Percentiles rank a stretch among this genome's conserved stretches.
These are phyloP conservation scores for Trametes sp. DNA, from an alignment of 1,284 basidiomycete genomes.

Conservation along the genomic window DNA sequence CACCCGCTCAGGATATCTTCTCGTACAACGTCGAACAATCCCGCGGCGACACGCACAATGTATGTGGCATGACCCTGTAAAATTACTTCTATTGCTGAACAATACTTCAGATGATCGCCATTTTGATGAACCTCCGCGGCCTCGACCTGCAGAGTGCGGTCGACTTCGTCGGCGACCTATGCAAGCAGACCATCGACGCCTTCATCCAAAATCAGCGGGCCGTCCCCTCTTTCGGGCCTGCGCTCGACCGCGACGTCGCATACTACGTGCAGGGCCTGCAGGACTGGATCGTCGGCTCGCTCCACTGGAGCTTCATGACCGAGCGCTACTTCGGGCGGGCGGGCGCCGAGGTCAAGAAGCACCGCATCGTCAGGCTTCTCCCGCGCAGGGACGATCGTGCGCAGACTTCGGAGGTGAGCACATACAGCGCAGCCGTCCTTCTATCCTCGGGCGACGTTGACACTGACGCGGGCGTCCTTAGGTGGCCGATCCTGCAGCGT, in stretches of 20 bases:
- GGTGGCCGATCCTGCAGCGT: not conserved
- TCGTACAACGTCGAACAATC: constrained; percentile 50
- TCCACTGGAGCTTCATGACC: constrained; percentile 49
- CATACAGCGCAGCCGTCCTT: too few relatives aligned
- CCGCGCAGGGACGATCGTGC: constrained; percentile 10
- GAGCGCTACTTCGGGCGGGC: constrained; percentile 46
- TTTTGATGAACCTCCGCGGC: constrained; percentile 42
- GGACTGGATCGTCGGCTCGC: constrained; percentile 45
- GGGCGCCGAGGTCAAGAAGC: constrained; percentile 40
- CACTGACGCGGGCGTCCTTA: constrained; percentile 2
- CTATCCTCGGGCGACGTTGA: not conserved
- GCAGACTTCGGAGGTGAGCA: not conserved
- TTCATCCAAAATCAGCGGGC: constrained; percentile 40
- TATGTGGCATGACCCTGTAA: constrained; percentile 11
- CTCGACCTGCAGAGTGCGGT: constrained; percentile 45
- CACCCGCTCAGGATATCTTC: constrained; percentile 44
- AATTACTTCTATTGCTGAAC: not conserved
- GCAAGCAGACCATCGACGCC: constrained; percentile 41
- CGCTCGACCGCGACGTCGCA: constrained; percentile 41
- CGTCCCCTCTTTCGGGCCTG: constrained; percentile 44
- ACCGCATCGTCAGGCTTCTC: constrained; percentile 40
- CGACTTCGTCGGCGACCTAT: constrained; percentile 46
- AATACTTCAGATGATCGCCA: constrained; percentile 38
- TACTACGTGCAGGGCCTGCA: constrained; percentile 44
- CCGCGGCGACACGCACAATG: constrained; percentile 48